These are phyloP conservation scores for Ceratocystis ficicola DNA, from an alignment of 2,329 filamentous ascomycete genomes.

Conservation along the genomic window DNA sequence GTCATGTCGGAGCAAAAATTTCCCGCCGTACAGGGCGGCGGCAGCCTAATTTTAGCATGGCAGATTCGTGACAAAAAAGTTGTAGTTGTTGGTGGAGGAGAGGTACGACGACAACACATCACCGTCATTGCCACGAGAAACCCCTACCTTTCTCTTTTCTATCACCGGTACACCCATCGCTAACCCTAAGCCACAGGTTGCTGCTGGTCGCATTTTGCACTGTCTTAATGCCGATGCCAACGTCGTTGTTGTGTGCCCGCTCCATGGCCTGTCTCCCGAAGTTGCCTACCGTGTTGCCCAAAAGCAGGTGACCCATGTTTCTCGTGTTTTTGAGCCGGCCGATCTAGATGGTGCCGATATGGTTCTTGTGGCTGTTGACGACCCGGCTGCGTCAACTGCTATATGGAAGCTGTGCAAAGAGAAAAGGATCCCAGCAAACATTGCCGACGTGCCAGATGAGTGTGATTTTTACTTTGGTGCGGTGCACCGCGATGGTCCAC, in stretches of 20 bases:
- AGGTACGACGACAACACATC: conserved; percentile 44
- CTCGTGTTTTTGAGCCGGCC: conserved; percentile 72
- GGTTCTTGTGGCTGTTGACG: conserved; percentile 88
- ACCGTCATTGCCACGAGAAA: background rate
- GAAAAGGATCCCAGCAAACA: conserved; percentile 74
- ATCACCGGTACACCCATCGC: background rate
- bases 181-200: conserved; percentile 51
- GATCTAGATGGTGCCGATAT: conserved; percentile 75
- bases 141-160: background rate
- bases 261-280: conserved; percentile 71
- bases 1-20: conserved; percentile 36
- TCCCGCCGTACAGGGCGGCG: conserved; percentile 75
- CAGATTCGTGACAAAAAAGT: conserved; percentile 82
- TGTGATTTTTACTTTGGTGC: conserved; percentile 99
- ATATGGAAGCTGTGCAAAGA: conserved; percentile 94
- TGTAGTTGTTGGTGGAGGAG: conserved; percentile 87
- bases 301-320: conserved; percentile 64
- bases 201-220: conserved; percentile 84
- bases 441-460: conserved; percentile 90
- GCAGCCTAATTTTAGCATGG: conserved; percentile 90
- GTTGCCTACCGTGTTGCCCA: conserved; percentile 68
- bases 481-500: conserved; percentile 82
- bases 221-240: conserved; percentile 88
- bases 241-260: conserved; percentile 74
- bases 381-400: conserved; percentile 74